Evolutionary conservation across 306 rosid species (phyloP).

Genomic region (Arachis hypogaea): DNA sequence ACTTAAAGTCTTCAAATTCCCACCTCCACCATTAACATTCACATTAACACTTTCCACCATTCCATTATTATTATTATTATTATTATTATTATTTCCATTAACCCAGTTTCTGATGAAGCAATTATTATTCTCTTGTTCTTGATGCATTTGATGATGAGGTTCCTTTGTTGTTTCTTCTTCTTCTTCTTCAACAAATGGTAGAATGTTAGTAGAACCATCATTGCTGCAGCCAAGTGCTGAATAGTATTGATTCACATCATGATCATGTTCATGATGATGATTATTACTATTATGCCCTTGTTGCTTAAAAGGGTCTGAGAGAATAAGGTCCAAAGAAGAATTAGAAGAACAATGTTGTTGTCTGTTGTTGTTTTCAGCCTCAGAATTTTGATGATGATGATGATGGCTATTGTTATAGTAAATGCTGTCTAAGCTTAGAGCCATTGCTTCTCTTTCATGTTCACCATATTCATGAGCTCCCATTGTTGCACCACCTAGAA

Average conservation of each 20-base stretch:
- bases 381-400: constrained; percentile 43
- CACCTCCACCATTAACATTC: constrained; percentile 48
- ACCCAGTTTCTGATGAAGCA: constrained; percentile 46
- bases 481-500: constrained; percentile 74
- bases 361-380: constrained; percentile 41
- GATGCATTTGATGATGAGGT: constrained; percentile 47
- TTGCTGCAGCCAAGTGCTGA: constrained; percentile 52
- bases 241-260: constrained; percentile 43
- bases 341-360: constrained; percentile 30
- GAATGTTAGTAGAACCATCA: constrained; percentile 43
- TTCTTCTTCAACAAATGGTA: constrained; percentile 47
- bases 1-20: constrained; percentile 66
- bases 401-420: constrained; percentile 38
- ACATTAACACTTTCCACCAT: constrained; percentile 40
- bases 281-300: constrained; percentile 28
- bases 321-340: constrained; percentile 40
- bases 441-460: constrained; percentile 73
- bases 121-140: constrained; percentile 41
- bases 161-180: constrained; percentile 50
- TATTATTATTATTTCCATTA: too few relatives aligned
- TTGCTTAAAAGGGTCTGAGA: constrained; percentile 49
- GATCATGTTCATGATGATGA: too few relatives aligned
- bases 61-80: neutral
- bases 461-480: constrained; percentile 57
- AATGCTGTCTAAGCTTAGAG: constrained; percentile 70